Conservation (phyloP, 768 basidiomycete genomes). For the Panaeolus papilionaceus region DNA sequence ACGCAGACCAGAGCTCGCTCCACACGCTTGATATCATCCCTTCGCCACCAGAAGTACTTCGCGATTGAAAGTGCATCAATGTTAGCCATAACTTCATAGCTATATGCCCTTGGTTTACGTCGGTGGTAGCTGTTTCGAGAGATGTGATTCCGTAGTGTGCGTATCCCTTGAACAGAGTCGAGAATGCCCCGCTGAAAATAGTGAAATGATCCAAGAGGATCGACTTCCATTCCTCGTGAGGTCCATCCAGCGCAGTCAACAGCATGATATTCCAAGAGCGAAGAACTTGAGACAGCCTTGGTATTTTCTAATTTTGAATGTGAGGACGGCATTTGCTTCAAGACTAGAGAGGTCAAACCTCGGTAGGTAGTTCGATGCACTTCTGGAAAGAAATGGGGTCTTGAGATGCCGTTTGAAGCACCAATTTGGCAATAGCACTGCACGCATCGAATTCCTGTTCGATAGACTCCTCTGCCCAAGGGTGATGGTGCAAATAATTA, state of each 20-base stretch:
- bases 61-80: conserved; percentile 50
- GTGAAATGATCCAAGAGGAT: conserved; percentile 57
- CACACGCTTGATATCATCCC: conserved; percentile 54
- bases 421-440: conserved; percentile 55
- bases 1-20: conserved; percentile 82
- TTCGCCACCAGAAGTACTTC: conserved; percentile 35
- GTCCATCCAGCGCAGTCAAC: conserved; percentile 56
- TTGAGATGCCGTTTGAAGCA: conserved; percentile 54
- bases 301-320: conserved; percentile 28
- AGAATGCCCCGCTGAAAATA: conserved; percentile 55
- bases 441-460: conserved; percentile 61
- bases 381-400: conserved; percentile 49
- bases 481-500: conserved; percentile 57
- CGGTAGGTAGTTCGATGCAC: conserved; percentile 35
- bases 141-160: conserved; percentile 41
- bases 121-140: conserved; percentile 53
- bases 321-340: conserved; percentile 2
- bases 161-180: conserved; percentile 49
- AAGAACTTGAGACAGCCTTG: conserved; percentile 44
- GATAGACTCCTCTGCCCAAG: conserved; percentile 49
- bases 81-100: conserved; percentile 77
- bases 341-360: conserved; percentile 15
- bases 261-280: conserved; percentile 73
- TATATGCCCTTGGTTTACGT: conserved; percentile 73
- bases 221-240: conserved; percentile 39